Base-by-base conservation (phyloP, 345 rosid genomes). In the Erucastrum elatum region DNA sequence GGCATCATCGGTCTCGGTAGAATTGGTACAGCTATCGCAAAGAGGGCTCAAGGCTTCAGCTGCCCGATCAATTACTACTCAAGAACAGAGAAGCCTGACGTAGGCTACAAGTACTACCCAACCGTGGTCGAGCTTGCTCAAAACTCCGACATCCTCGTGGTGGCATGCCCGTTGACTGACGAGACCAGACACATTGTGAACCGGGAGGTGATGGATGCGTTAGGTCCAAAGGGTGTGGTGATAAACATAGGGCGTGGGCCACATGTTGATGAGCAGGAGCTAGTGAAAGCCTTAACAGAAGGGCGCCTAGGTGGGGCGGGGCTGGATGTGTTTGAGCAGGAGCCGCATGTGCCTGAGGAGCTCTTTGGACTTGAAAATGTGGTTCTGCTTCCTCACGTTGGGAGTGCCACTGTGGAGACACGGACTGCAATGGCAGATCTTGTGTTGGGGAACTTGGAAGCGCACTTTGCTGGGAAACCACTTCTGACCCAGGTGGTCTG, bases 1-100 rank as follows among this genome's bases (percentile, higher is more conserved):
- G 93, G 97, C 41, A 90, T 90, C 68, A 82, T 91, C 44, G 94
- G 94, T 55, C 66, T 90, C 64, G 97, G 94, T 41, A 85, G 94
- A 80, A 91, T 90, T 44, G 94, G 97, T 66, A 66, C 86, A 65
- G 94, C 92, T 63, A 77, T 87, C 41, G 93, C 93, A 0, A 84
- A 84, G 84, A 87, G 97, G 82, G 94, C 91, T 37, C 88, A 88
- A 79, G 97, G 90, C 37, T 90, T 91, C 80, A 82, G 80, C 73
- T 91, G 94, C 77, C 84, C 94, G 34, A 84, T 87, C n/a, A 82
- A 82, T 72, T 91, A 91, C 85, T 80, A 78, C 84, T 70, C 90
- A 2, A 88, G 93, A 79, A 76, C 89, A 27, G 62, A 77, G 77
- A 90, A 90, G 77, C 37, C 85, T 67, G 78, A 73, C 8, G 66